Conservation (phyloP, 306 rosid species). For the Dalbergia oliveri region DNA sequence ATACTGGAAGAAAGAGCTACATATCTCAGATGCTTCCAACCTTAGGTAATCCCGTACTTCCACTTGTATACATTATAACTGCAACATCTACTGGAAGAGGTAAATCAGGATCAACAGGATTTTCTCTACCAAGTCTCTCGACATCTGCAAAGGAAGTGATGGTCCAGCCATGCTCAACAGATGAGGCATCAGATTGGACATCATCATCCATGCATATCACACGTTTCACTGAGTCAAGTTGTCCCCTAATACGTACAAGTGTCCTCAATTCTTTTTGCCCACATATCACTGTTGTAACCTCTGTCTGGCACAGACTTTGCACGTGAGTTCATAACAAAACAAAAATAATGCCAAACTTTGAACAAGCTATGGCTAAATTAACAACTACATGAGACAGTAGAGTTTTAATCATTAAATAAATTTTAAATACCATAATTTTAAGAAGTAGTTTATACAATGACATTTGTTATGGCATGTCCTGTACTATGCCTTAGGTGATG, state of each 20-base stretch:
- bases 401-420: neutral
- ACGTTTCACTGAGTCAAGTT: slow-evolving; percentile 73
- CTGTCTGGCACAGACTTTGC: slow-evolving; percentile 67
- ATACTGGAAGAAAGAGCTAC: slow-evolving; percentile 20
- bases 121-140: slow-evolving; percentile 71
- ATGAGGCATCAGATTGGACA: slow-evolving; percentile 62
- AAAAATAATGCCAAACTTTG: slow-evolving; percentile 1
- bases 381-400: slow-evolving; percentile 3
- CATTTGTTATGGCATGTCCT: neutral
- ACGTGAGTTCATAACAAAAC: slow-evolving; percentile 33
- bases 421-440: neutral
- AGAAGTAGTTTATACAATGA: neutral
- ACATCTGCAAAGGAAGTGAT: slow-evolving; percentile 67
- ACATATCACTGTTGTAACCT: slow-evolving; percentile 86
- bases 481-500: neutral
- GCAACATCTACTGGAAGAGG: slow-evolving; percentile 85
- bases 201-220: slow-evolving; percentile 84
- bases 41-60: slow-evolving; percentile 95
- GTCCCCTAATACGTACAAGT: slow-evolving; percentile 72
- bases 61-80: slow-evolving; percentile 94
- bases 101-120: slow-evolving; percentile 68
- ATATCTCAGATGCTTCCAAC: slow-evolving; percentile 56
- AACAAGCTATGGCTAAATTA: slow-evolving; percentile 22
- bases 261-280: slow-evolving; percentile 80
- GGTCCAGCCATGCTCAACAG: slow-evolving; percentile 64